A percentile compares a stretch with the other conserved stretches of the same genome.
Evolutionary conservation across 1,284 basidiomycete species (phyloP).

Genomic region (Boletellus sp.): DNA sequence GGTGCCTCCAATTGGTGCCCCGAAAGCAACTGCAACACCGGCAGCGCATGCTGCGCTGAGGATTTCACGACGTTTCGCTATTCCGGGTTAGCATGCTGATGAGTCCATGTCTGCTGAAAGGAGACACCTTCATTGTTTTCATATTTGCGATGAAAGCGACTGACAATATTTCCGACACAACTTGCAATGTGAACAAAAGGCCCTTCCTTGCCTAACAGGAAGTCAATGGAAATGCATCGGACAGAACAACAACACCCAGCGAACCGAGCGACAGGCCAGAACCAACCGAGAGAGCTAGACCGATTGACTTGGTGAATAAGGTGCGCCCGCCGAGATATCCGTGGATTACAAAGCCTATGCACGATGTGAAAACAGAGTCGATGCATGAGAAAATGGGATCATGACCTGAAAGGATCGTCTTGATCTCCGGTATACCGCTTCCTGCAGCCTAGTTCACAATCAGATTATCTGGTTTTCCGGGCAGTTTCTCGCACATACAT

Average conservation of each 20-base stretch:
- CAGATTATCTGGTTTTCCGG: slow-evolving; percentile 16
- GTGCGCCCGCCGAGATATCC: slow-evolving; percentile 92
- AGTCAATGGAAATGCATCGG: slow-evolving; percentile 5
- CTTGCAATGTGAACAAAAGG: slow-evolving; percentile 96
- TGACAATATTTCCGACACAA: slow-evolving; percentile 93
- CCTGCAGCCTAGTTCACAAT: slow-evolving; percentile 71
- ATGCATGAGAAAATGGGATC: not conserved
- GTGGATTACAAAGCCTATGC: slow-evolving; percentile 90
- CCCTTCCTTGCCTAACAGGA: slow-evolving; percentile 74
- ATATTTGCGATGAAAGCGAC: slow-evolving; percentile 83
- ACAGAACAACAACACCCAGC: slow-evolving; percentile 13
- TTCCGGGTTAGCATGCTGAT: slow-evolving; percentile 1
- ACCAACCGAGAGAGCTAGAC: slow-evolving; percentile 86
- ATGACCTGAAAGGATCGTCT: slow-evolving; percentile 88
- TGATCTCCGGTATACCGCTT: slow-evolving; percentile 95
- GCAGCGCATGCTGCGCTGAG: slow-evolving; percentile 90
- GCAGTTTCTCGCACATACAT: slow-evolving; percentile 47
- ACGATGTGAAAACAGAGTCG: slow-evolving; percentile 3
- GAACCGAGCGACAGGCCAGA: slow-evolving; percentile 83
- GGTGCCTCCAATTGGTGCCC: slow-evolving; percentile 91
- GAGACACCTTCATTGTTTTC: slow-evolving; percentile 85
- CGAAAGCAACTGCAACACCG: slow-evolving; percentile 88
- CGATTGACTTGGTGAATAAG: slow-evolving; percentile 88
- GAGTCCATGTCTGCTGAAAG: not conserved
- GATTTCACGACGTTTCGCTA: slow-evolving; percentile 88